These are phyloP conservation scores for Marasmius tenuissimus DNA, from an alignment of 1,284 basidiomycete species.

Conservation along the genomic window DNA sequence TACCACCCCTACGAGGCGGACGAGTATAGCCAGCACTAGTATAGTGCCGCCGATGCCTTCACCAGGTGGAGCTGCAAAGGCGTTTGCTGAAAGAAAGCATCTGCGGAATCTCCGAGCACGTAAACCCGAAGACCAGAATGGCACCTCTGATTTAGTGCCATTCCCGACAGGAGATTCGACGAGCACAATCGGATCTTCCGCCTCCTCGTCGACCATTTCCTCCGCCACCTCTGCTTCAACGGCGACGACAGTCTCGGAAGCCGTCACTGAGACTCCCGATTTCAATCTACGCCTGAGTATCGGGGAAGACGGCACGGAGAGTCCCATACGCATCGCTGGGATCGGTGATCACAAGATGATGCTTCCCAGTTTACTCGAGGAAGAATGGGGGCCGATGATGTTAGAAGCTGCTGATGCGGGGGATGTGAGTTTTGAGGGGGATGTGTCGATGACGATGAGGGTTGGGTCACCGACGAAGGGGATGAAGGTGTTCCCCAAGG, in stretches of 20 bases:
- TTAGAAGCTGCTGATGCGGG: conserved; percentile 20
- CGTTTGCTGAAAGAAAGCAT: conserved; percentile 36
- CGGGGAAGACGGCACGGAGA: conserved; percentile 28
- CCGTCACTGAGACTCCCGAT: background rate
- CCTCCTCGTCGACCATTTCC: background rate
- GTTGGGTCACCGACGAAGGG: background rate
- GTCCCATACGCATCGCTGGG: conserved; percentile 48
- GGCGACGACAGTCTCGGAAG: background rate
- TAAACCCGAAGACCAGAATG: background rate
- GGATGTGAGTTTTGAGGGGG: conserved; percentile 52
- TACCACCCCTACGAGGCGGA: conserved; percentile 25
- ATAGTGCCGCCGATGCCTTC: conserved; percentile 40
- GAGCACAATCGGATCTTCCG: background rate
- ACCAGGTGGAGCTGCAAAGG: conserved; percentile 47
- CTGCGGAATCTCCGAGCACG: conserved; percentile 1
- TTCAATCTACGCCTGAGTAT: conserved; percentile 10
- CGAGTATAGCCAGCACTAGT: conserved; percentile 23
- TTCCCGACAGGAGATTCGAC: background rate
- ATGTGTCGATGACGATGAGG: background rate
- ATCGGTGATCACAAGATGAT: conserved; percentile 35
- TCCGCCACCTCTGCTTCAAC: background rate
- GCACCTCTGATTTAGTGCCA: background rate
- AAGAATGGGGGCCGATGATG: conserved; percentile 43
- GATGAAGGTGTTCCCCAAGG: background rate
- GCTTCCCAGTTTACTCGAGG: conserved; percentile 56